Evolutionary conservation across 2,329 filamentous ascomycete species (phyloP), one percentile per base, ranked within the genome.

Genomic region (Neonectria coccinea): DNA sequence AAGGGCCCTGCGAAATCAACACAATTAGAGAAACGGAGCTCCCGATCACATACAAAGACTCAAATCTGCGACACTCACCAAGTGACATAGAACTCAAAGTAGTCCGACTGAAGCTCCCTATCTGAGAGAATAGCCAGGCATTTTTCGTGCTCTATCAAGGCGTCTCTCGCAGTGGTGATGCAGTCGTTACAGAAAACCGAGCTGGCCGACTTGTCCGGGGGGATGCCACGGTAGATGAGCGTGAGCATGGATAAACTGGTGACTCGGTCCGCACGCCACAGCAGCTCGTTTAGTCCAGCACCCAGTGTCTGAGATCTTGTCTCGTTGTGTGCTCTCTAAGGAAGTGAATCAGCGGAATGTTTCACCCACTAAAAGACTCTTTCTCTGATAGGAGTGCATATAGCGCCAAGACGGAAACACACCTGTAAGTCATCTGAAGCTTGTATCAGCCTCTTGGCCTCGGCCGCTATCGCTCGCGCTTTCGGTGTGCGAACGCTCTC

Each of bases 181-280:
- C 73, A 75, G 6, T 73, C 70, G 1, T 67, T 57, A 5, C 69
- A 68, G 33, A 75, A 74, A 0, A 65, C 66, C 0, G 67, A 71
- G 1, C 52, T 60, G 1, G 45, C 25, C 0, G 50, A 39, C 25
- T 62, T 61, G 2, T 67, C 63, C 1, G 71, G 52, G 0, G 71
- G 68, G 8, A 75, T 70, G 44, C 67, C 67, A 2, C 73, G 71
- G 36, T 75, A 73, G 5, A 75, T 74, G 5, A 75, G 65, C 2
- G 72, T 74, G 9, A 73, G 64, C 18, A 73, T 64, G 14, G 68
- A 67, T n/a, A 75, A 56, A 5, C 69, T 58, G 1, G 64, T 64
- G 4, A 75, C 70, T 16, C 56, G 62, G 14, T 70, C 69, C 1
- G 68, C 62, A 10, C 59, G 65, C 20, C 52, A 47, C 7, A 70